Evolutionary conservation across 2,329 filamentous ascomycete species (phyloP).

Genomic region (Diaporthe nobilis): DNA sequence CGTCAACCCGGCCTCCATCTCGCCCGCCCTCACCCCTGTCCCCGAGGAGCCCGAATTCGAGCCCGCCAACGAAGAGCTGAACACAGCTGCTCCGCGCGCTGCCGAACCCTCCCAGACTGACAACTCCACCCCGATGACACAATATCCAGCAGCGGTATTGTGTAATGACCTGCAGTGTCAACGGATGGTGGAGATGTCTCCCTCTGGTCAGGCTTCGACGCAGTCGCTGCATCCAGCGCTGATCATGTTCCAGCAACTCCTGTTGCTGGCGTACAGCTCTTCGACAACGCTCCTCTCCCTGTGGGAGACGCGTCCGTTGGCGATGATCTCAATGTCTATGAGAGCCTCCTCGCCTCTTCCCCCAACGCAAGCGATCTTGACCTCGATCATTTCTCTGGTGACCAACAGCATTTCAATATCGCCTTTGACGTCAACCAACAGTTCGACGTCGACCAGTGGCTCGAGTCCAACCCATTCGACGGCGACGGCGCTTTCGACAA

Average conservation of each 20-base stretch:
- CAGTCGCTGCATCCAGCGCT: constrained; percentile 57
- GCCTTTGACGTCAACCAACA: constrained; percentile 60
- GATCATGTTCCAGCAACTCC: constrained; percentile 67
- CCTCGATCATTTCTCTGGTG: constrained; percentile 76
- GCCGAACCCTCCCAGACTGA: constrained; percentile 47
- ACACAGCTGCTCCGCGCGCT: constrained; percentile 46
- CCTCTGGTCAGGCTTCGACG: constrained; percentile 60
- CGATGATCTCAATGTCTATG: constrained; percentile 82
- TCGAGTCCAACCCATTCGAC: constrained; percentile 58
- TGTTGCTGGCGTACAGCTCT: constrained; percentile 75
- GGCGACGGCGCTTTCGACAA: constrained; percentile 65
- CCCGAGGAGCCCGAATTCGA: constrained; percentile 57
- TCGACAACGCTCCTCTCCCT: constrained; percentile 74
- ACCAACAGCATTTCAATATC: constrained; percentile 55
- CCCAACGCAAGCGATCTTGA: constrained; percentile 76
- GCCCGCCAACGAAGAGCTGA: constrained; percentile 47
- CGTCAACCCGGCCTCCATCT: constrained; percentile 73
- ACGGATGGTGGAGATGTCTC: constrained; percentile 76
- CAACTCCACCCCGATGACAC: constrained; percentile 87
- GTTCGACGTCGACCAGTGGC: constrained; percentile 69
- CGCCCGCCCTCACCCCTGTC: constrained; percentile 68
- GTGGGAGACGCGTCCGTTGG: constrained; percentile 74
- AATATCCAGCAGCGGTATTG: constrained; percentile 99
- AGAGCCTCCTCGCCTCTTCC: constrained; percentile 82
- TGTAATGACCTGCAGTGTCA: constrained; percentile 99